Conservation (phyloP, 352 stramenopile species). For the Phytopythium delawarense region DNA sequence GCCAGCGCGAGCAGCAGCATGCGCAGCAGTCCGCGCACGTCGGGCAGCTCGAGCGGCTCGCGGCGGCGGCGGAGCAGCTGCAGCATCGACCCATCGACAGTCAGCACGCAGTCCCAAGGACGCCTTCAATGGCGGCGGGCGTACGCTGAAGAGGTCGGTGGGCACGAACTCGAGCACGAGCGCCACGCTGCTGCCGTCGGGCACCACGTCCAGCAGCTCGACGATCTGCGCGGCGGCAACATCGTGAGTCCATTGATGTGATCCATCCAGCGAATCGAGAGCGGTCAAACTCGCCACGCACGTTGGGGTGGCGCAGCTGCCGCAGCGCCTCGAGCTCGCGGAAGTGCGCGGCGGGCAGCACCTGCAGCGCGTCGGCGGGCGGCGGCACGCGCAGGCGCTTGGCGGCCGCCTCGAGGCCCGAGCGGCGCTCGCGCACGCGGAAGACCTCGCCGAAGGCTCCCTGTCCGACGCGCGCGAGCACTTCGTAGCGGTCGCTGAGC, state of each 20-base stretch:
- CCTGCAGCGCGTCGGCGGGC: constrained; percentile 37
- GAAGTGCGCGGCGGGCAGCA: constrained; percentile 56
- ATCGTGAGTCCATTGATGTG: neutral
- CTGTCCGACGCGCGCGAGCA: constrained; percentile 62
- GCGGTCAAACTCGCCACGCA: constrained; percentile 8
- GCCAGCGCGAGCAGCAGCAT: constrained; percentile 68
- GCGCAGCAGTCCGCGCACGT: constrained; percentile 51
- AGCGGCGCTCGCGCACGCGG: constrained; percentile 34
- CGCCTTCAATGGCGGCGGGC: neutral
- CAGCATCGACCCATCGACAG: neutral
- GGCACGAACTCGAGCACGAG: constrained; percentile 76
- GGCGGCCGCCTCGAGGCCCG: constrained; percentile 41
- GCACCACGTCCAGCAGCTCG: constrained; percentile 52
- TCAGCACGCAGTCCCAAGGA: neutral
- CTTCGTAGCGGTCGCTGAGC: constrained; percentile 44
- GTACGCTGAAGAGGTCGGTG: constrained; percentile 50
- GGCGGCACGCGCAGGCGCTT: constrained; percentile 60
- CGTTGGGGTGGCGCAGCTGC: constrained; percentile 66
- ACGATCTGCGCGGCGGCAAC: constrained; percentile 34
- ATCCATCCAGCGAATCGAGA: neutral
- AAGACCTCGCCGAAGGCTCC: constrained; percentile 71
- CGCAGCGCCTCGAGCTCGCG: constrained; percentile 75
- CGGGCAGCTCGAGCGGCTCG: constrained; percentile 28
- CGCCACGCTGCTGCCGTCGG: constrained; percentile 49
- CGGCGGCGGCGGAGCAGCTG: constrained; percentile 39